Base-by-base conservation (phyloP, 257 asterid species). In the Penstemon davidsonii region DNA sequence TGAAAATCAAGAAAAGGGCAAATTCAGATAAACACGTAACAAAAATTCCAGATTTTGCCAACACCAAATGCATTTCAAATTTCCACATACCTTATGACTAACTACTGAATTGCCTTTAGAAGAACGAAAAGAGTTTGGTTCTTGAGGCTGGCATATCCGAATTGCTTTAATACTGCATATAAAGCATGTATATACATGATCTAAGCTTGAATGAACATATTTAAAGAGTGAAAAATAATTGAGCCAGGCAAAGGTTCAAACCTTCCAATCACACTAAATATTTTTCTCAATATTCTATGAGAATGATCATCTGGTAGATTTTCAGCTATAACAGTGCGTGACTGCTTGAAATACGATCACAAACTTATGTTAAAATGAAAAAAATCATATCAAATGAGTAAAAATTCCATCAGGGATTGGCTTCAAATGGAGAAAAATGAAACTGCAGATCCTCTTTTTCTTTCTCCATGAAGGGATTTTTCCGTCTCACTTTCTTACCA, bases 251-350 rank as follows among this genome's bases (percentile, higher is more conserved):
- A 46, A 25, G 33, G 2, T 55, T 5, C 73, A 11, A 66, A 94
- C 99, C 86, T 76, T 75, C 99, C 98, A 50, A 90, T 95, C 59
- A 89, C 93, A 58, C 86, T 88, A 71, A 91, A 91, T 66, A 94
- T 82, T 76, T 76, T 87, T 94, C 85, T 91, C 96, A 18, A 91
- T 86, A 74, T 94, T 94, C 82, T 87, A 77, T 94, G 97, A 2
- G 99, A 94, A 75, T 94, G 99, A 84, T 94, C 97, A 49, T 91
- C 96, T 0, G 98, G 98, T 43, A 94, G 88, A 77, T 94, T 91
- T 66, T 91, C 96, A 57, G 92, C 98, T 19, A 94, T 94, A 42
- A 94, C 88, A 9, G 96, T 94, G 13, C 98, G 76, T 57, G 79
- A 64, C 98, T 94, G 81, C 60, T 61, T 9, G 3, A 69, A 0